Percentiles rank a stretch among this genome's conserved stretches.
These are phyloP conservation scores for Ehretia macrophylla DNA, from an alignment of 257 asterid species.

Conservation along the genomic window DNA sequence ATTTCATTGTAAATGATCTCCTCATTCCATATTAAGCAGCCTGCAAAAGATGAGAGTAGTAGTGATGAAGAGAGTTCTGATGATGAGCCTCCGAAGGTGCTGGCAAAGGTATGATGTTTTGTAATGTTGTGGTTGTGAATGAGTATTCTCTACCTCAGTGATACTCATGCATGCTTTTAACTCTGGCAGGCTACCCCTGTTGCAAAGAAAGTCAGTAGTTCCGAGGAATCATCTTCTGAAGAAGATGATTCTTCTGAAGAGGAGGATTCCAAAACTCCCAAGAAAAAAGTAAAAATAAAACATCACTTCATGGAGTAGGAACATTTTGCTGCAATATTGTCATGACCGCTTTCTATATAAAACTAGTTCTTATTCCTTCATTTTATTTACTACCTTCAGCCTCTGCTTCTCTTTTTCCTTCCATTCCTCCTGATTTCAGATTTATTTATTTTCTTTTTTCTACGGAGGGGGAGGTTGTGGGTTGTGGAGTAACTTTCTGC, in stretches of 20 bases:
- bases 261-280: slow-evolving; percentile 37
- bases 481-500: no score
- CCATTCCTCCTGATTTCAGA: no score
- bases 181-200: slow-evolving; percentile 10
- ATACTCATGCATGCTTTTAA: no score
- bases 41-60: slow-evolving; percentile 20
- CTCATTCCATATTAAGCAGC: not conserved
- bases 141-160: not conserved
- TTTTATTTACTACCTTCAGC: no score
- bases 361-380: no score
- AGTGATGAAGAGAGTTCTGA: slow-evolving; percentile 35
- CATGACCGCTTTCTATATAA: no score
- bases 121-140: not conserved
- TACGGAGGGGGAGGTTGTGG: no score
- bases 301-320: no score
- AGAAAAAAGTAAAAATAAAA: slow-evolving; percentile 28
- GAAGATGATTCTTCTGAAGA: slow-evolving; percentile 55
- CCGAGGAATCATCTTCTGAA: slow-evolving; percentile 43
- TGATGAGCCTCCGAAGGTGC: slow-evolving; percentile 14
- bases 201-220: slow-evolving; percentile 24
- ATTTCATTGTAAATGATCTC: not conserved
- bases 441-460: no score
- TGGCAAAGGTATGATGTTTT: slow-evolving; percentile 10
- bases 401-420: no score
- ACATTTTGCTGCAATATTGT: no score